Conservation (phyloP, 73 alveolate species). For the Paramecium tetraurelia region DNA sequence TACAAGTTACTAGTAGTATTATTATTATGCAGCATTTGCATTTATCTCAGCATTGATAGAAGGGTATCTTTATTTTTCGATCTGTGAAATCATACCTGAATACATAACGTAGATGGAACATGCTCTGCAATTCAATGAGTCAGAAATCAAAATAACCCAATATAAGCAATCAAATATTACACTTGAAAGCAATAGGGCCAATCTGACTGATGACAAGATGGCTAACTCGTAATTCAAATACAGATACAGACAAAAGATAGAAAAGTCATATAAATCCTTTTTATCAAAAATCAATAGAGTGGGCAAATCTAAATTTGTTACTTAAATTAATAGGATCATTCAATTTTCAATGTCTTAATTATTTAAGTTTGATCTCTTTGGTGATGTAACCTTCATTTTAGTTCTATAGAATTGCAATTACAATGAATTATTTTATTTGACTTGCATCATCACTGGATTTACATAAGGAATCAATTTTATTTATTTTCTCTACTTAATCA, state of each 20-base stretch:
- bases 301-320: background rate
- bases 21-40: background rate
- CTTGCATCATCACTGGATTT: background rate
- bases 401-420: conserved; percentile 19
- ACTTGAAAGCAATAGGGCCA: background rate
- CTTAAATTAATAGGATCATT: background rate
- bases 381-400: conserved; percentile 10
- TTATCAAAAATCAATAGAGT: background rate
- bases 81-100: background rate
- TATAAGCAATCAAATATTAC: background rate
- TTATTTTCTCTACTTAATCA: background rate
- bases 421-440: background rate
- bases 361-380: conserved; percentile 32
- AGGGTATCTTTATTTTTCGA: background rate
- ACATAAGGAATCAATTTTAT: background rate
- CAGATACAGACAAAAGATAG: background rate
- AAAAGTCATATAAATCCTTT: background rate
- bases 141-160: background rate
- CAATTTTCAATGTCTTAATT: background rate
- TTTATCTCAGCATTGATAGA: background rate
- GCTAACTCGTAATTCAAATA: background rate
- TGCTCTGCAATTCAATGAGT: background rate
- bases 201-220: background rate
- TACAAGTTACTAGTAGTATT: background rate
- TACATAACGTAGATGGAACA: background rate